Conservation (phyloP, 495 filamentous ascomycete species). For the Aspergillus mulundensis region DNA sequence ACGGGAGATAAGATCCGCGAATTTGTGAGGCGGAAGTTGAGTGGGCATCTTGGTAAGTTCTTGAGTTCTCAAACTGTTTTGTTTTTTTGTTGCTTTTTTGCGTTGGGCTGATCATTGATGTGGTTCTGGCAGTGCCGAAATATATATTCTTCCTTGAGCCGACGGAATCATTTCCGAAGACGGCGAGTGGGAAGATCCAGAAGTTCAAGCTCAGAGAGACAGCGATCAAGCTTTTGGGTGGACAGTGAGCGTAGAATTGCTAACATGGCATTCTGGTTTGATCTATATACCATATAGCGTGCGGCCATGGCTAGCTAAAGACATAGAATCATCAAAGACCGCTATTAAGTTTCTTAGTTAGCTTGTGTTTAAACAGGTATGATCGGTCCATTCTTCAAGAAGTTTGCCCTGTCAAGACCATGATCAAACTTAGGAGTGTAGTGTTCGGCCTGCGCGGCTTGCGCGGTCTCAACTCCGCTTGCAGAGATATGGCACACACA, state of each 20-base stretch:
- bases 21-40: constrained; percentile 72
- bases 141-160: constrained; percentile 73
- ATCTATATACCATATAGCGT: not conserved
- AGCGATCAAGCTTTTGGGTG: constrained; percentile 46
- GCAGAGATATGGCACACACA: too few species aligned
- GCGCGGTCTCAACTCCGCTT: too few species aligned
- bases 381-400: too few species aligned
- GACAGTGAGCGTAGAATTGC: constrained; percentile 6
- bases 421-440: too few species aligned
- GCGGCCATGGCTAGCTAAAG: not conserved
- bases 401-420: too few species aligned
- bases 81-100: not conserved
- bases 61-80: too few species aligned
- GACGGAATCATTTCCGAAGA: constrained; percentile 74
- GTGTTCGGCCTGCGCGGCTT: too few species aligned
- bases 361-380: too few species aligned
- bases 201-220: constrained; percentile 81
- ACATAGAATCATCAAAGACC: not conserved
- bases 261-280: too few species aligned
- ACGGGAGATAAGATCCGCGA: constrained; percentile 51
- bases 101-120: too few species aligned
- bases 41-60: constrained; percentile 64
- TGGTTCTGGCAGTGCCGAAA: constrained; percentile 66
- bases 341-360: too few species aligned
- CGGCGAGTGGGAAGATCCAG: constrained; percentile 94